phyloP scores from a whole-genome alignment of 257 asterid genomes.

The Penstemon barbatus region DNA sequence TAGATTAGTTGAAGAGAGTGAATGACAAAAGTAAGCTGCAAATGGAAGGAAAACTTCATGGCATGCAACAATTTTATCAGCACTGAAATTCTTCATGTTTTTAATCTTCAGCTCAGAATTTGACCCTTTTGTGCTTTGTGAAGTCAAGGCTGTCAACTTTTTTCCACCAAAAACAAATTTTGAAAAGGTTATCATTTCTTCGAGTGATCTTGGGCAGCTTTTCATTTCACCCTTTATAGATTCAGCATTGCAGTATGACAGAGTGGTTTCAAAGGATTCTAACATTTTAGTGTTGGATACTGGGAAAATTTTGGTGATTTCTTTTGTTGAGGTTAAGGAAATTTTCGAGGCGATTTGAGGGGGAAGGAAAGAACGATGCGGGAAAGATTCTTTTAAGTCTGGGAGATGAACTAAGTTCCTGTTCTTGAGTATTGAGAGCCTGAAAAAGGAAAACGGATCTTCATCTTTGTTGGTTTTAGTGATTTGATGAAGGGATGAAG shows the following conservation, averaged over 20 bases:
- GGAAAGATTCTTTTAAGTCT: constrained; percentile 29
- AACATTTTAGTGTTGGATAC: constrained; percentile 15
- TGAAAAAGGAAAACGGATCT: constrained; percentile 40
- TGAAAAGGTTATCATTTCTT: constrained; percentile 45
- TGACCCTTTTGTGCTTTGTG: constrained; percentile 28
- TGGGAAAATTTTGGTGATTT: constrained; percentile 29
- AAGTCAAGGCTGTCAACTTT: constrained; percentile 26
- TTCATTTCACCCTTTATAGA: constrained; percentile 38
- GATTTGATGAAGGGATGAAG: background rate
- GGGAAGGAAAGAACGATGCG: constrained; percentile 49
- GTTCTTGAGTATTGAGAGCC: constrained; percentile 31
- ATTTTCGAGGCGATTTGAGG: constrained; percentile 31
- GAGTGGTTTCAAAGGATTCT: constrained; percentile 24
- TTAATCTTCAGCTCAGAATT: constrained; percentile 12
- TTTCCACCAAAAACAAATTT: constrained; percentile 20
- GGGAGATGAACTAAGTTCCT: constrained; percentile 40
- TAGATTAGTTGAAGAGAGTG: constrained; percentile 34
- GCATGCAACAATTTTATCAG: constrained; percentile 37
- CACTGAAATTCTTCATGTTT: constrained; percentile 17
- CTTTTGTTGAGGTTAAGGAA: background rate
- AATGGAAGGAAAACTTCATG: constrained; percentile 50
- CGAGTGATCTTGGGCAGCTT: constrained; percentile 38
- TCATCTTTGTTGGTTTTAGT: background rate
- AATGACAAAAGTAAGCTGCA: constrained; percentile 45
- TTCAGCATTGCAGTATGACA: constrained; percentile 33